Base-by-base conservation (phyloP, 371 early-diverging fungal species). In the Zychaea mexicana region DNA sequence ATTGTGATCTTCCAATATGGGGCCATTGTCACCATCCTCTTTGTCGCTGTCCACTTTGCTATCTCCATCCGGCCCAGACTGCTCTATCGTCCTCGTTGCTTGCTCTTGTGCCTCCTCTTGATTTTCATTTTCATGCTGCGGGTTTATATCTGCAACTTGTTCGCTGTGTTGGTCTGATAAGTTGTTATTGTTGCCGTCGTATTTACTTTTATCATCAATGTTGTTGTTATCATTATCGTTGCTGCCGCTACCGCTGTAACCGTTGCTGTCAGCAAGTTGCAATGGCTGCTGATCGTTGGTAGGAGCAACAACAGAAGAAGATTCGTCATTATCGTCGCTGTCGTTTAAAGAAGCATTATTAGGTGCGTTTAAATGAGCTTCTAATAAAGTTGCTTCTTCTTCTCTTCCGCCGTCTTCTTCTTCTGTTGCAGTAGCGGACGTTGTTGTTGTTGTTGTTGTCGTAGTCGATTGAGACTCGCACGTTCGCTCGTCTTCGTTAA, bases 101-200 rank as follows among this genome's bases (percentile, higher is more conserved):
- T 45, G 58, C 33, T 58, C 27, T 58, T 58, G 57, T 38, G 17
- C n/a, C 15, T 53, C 30, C 6, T 52, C 55, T 13, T 22, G n/a
- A 5, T 55, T 33, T 32, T 55, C 31, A 53, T 13, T 22, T 49
- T n/a, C 30, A 6, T 57, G 57, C 24, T 33, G 45, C 19, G 45
- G 5, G 19, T 17, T 45, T 45, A 45, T 45, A 19, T 19, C 19
- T 17, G 17, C 6, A 17, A 5, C 45, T 7, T 45, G 45, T 33
- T 33, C 12, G 33, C 33, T 42, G 42, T 42, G 42, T 19, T 49
- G 22, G 0, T 49, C 22, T 22, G 49, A 49, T 49, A 49, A 22
- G 22, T 13, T 1, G n/a, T 24, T 49, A 13, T 24, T 19, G 6
- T 49, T 1, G 13, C 24, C n/a, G 22, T 22, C 24, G n/a, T n/a